Percentiles rank a stretch among this genome's conserved stretches.
Conservation (phyloP, 306 rosid genomes). For the Acacia confusa region DNA sequence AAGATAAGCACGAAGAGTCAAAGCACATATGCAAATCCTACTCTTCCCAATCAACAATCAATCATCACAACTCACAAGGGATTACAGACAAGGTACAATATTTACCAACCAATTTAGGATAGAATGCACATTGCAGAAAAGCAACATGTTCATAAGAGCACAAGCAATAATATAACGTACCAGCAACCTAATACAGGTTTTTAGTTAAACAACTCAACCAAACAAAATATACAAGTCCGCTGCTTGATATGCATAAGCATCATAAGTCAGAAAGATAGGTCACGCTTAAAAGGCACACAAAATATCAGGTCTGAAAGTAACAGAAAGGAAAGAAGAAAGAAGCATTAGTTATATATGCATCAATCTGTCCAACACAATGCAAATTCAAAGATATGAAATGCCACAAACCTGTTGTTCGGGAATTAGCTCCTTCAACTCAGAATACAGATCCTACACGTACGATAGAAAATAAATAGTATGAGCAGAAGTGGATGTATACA, state of each 20-base stretch:
- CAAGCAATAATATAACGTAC: not conserved
- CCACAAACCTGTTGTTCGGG: conserved; percentile 88
- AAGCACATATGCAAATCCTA: conserved; percentile 3
- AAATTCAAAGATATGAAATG: conserved; percentile 24
- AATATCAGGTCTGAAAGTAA: conserved; percentile 6
- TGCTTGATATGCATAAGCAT: not conserved
- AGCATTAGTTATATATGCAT: conserved; percentile 2
- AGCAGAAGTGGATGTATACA: too few species aligned
- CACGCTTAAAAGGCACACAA: not conserved
- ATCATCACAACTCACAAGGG: not conserved
- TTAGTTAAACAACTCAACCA: conserved; percentile 26
- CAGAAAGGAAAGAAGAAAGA: not conserved
- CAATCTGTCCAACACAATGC: conserved; percentile 23
- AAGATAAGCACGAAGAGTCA: conserved; percentile 12
- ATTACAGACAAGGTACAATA: not conserved
- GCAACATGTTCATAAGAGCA: not conserved
- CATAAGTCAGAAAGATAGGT: not conserved
- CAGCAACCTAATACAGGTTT: not conserved
- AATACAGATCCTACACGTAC: too few species aligned
- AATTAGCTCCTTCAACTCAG: conserved; percentile 83
- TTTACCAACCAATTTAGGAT: not conserved
- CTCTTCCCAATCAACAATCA: conserved; percentile 3
- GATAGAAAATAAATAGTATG: too few species aligned
- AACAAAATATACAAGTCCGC: not conserved
- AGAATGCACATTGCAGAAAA: conserved; percentile 2